Conservation (phyloP, 1,284 basidiomycete species). For the Ceratobasidium sp. region DNA sequence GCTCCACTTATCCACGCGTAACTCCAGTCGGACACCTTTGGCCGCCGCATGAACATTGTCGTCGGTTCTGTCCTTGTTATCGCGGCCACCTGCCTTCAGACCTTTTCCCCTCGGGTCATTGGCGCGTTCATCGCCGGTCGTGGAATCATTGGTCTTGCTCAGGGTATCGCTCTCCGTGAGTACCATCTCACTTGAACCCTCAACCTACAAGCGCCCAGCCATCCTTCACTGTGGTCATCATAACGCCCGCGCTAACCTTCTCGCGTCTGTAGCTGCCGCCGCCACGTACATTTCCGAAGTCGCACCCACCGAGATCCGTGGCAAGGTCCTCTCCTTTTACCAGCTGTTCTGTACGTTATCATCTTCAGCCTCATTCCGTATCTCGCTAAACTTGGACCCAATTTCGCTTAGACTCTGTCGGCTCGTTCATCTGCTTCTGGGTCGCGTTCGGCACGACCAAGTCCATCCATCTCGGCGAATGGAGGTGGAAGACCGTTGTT, state of each 20-base stretch:
- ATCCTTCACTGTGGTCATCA: background rate
- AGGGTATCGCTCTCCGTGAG: constrained; percentile 38
- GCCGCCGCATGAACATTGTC: constrained; percentile 36
- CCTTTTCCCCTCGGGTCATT: constrained; percentile 35
- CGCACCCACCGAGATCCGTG: constrained; percentile 39
- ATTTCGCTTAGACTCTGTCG: constrained; percentile 34
- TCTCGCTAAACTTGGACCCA: background rate
- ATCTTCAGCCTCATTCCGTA: background rate
- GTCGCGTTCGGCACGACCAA: constrained; percentile 43
- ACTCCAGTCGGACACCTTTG: constrained; percentile 37
- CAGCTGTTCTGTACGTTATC: constrained; percentile 37
- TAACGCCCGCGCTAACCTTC: background rate
- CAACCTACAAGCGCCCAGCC: no score
- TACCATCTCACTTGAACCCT: constrained; percentile 17
- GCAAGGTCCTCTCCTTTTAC: constrained; percentile 41
- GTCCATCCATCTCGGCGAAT: constrained; percentile 42
- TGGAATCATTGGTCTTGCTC: constrained; percentile 36
- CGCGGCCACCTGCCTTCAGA: constrained; percentile 34
- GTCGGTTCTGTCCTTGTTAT: constrained; percentile 39
- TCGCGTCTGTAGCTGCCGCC: constrained; percentile 19
- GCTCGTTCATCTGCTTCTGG: constrained; percentile 42
- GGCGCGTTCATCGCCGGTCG: constrained; percentile 40
- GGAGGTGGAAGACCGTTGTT: constrained; percentile 43
- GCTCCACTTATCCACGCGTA: background rate
- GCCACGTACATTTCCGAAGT: constrained; percentile 41